Percentiles rank a stretch among this genome's conserved stretches.
phyloP scores from a whole-genome alignment of 2,329 filamentous ascomycete genomes.

The Cytospora paraplurivora region DNA sequence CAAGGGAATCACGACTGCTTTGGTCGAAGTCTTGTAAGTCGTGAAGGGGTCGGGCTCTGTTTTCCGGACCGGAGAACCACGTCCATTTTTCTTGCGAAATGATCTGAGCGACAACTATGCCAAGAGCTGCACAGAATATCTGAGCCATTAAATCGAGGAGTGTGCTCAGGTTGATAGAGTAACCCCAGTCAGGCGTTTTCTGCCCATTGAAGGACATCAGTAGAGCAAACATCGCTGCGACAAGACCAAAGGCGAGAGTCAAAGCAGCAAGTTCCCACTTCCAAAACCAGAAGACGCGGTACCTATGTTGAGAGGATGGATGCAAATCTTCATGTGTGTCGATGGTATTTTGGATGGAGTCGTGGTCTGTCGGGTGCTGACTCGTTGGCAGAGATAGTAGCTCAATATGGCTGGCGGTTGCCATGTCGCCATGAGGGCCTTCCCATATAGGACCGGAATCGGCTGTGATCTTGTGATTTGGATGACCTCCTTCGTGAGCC shows the following conservation, averaged over 20 bases:
- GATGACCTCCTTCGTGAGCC: neutral
- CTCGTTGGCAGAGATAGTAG: neutral
- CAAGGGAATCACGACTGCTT: neutral
- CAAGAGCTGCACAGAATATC: neutral
- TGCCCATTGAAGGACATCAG: neutral
- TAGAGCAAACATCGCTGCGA: neutral
- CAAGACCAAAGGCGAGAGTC: constrained; percentile 1
- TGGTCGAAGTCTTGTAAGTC: neutral
- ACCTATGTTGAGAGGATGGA: neutral
- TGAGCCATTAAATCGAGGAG: neutral
- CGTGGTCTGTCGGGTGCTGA: neutral
- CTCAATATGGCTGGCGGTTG: neutral
- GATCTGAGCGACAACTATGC: neutral
- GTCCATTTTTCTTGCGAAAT: neutral
- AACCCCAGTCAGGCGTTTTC: neutral
- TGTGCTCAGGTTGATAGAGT: neutral
- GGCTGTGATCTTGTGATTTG: neutral
- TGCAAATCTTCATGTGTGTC: neutral
- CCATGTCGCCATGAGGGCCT: no score
- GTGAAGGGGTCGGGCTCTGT: neutral
- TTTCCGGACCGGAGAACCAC: neutral
- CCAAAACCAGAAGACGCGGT: neutral
- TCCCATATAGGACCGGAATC: neutral
- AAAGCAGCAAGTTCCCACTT: neutral
- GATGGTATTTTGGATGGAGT: neutral